These are phyloP conservation scores for Mycena olivaceomarginata DNA, from an alignment of 768 basidiomycete species.

Conservation along the genomic window DNA sequence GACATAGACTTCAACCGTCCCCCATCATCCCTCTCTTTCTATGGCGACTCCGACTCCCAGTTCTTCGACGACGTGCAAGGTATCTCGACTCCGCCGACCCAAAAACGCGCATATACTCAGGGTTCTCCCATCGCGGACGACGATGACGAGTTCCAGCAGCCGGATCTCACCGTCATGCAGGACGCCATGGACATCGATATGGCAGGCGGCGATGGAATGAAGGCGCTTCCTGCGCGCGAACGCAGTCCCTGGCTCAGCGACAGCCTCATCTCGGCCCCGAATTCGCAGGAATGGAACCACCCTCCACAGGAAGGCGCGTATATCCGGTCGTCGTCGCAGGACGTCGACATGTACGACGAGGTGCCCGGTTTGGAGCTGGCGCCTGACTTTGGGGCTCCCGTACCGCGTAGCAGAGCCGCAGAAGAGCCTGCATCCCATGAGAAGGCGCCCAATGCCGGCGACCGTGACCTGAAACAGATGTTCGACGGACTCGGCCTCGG, in stretches of 20 bases:
- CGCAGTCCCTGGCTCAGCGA: constrained; percentile 50
- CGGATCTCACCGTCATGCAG: constrained; percentile 33
- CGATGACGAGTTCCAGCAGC: constrained; percentile 29
- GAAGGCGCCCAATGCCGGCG: not conserved
- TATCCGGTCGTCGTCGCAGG: constrained; percentile 33
- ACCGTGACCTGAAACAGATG: constrained; percentile 40
- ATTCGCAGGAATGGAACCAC: constrained; percentile 45
- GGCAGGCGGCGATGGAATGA: not conserved
- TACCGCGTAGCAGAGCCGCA: not conserved
- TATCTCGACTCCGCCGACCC: constrained; percentile 30
- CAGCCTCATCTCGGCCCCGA: constrained; percentile 49
- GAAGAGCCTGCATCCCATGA: not conserved
- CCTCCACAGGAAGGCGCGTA: constrained; percentile 36
- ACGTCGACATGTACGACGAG: constrained; percentile 49
- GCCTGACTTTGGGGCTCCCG: not conserved
- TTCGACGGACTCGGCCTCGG: constrained; percentile 48
- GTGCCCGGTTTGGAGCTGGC: constrained; percentile 15
- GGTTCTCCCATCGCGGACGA: constrained; percentile 28
- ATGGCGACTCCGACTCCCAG: constrained; percentile 41
- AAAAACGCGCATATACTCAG: constrained; percentile 29
- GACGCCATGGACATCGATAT: constrained; percentile 39
- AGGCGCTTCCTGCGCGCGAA: constrained; percentile 33
- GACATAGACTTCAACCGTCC: constrained; percentile 47
- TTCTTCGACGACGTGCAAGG: constrained; percentile 44
- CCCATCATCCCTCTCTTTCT: constrained; percentile 48